phyloP scores from a whole-genome alignment of 805 yeast genomes.

The Candida ponderosae region DNA sequence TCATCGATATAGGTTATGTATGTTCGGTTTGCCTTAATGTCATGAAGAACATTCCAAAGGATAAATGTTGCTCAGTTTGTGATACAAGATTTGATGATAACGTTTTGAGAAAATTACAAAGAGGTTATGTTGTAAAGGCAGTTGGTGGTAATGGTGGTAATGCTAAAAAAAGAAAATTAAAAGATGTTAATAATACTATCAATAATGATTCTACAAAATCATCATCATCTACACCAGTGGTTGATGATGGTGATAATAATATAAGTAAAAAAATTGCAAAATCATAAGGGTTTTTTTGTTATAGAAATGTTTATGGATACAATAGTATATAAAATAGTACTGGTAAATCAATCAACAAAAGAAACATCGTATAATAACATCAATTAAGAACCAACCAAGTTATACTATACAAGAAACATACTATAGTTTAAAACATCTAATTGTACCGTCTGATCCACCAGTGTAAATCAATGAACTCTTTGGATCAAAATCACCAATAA shows the following conservation, averaged over 20 bases:
- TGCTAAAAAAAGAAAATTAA: conserved; percentile 26
- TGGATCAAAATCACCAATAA: no score
- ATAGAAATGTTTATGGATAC: no score
- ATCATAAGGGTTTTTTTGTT: no score
- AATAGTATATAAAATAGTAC: no score
- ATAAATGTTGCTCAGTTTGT: conserved; percentile 78
- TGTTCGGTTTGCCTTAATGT: conserved; percentile 91
- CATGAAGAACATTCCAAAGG: conserved; percentile 46
- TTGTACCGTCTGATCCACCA: not conserved
- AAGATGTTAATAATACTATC: conserved; percentile 3
- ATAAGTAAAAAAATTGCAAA: no score
- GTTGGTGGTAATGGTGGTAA: conserved; percentile 26
- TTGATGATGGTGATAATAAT: not conserved
- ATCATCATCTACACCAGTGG: not conserved
- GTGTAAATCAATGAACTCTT: no score
- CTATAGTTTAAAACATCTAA: not conserved
- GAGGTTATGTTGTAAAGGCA: conserved; percentile 62
- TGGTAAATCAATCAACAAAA: no score
- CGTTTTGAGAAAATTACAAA: conserved; percentile 48
- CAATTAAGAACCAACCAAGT: conserved; percentile 9
- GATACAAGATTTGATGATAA: conserved; percentile 65
- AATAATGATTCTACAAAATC: not conserved
- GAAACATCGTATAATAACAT: not conserved
- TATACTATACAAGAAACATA: conserved; percentile 3
- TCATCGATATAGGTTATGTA: conserved; percentile 75